These are phyloP conservation scores for Phyllosticta paracitricarpa DNA, from an alignment of 2,329 filamentous ascomycete species.

Conservation along the genomic window DNA sequence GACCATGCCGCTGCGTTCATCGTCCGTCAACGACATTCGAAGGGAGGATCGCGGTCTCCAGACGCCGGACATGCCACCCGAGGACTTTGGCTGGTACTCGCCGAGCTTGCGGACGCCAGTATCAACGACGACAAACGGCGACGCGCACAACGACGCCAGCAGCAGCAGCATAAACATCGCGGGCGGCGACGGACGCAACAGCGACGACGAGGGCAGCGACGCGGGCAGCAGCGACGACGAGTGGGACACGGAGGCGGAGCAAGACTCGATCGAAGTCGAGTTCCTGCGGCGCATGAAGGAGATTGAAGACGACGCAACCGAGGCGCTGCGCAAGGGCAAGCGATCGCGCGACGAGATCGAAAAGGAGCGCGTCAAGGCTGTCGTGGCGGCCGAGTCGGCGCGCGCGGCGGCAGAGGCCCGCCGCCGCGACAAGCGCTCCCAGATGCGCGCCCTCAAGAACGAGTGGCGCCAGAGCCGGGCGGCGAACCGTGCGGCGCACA, in stretches of 20 bases:
- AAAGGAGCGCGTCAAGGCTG: conserved; percentile 18
- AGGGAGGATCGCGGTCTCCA: not conserved
- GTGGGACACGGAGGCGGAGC: not conserved
- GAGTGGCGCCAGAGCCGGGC: conserved; percentile 18
- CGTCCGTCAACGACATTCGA: not conserved
- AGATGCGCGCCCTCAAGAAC: conserved; percentile 11
- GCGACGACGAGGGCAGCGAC: not conserved
- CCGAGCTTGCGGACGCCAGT: not conserved
- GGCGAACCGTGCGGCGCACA: conserved; percentile 14
- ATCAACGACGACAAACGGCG: not conserved
- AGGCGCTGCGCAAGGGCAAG: conserved; percentile 18
- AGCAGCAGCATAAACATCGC: not conserved
- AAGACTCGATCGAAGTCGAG: conserved; percentile 5
- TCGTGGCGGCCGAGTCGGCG: conserved; percentile 16
- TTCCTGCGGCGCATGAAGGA: conserved; percentile 5
- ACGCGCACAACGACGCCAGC: not conserved
- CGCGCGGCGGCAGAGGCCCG: not conserved
- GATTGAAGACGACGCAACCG: conserved; percentile 17
- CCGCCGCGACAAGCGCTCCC: not conserved
- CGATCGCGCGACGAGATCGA: conserved; percentile 16
- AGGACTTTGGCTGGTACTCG: not conserved
- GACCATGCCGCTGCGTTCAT: not conserved
- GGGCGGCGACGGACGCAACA: not conserved
- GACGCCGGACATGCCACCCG: not conserved
- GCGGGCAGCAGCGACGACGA: not conserved